These are phyloP conservation scores for Plasmodium vivax DNA, from an alignment of 169 alveolate species.

Conservation along the genomic window DNA sequence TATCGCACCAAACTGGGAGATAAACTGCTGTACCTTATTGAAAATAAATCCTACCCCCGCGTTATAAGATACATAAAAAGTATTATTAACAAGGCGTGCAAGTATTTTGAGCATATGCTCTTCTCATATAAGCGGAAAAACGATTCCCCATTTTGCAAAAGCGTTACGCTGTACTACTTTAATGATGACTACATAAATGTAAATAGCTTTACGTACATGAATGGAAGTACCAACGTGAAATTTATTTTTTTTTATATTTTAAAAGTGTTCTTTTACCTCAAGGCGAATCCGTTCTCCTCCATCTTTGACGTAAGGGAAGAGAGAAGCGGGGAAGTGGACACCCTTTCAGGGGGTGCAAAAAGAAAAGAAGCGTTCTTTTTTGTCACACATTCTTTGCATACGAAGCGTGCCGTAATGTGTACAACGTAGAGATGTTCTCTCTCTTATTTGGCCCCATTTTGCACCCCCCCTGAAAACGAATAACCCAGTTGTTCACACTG, in stretches of 20 bases:
- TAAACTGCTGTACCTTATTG: conserved; percentile 17
- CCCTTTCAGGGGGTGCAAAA: neutral
- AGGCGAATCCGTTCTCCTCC: conserved; percentile 55
- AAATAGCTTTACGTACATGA: conserved; percentile 55
- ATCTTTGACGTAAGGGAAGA: conserved; percentile 62
- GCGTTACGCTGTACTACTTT: conserved; percentile 21
- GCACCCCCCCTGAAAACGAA: neutral
- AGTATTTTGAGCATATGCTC: conserved; percentile 22
- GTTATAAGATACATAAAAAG: conserved; percentile 56
- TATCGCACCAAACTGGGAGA: conserved; percentile 29
- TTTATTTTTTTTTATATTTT: conserved; percentile 61
- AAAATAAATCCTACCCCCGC: conserved; percentile 26
- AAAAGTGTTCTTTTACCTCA: conserved; percentile 43
- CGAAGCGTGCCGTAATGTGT: neutral
- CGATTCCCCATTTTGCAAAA: neutral
- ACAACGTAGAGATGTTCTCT: neutral
- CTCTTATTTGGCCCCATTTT: neutral
- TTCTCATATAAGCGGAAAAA: conserved; percentile 23
- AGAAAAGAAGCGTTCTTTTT: neutral
- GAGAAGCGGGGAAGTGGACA: neutral
- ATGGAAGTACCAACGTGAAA: conserved; percentile 46
- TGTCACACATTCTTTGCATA: neutral
- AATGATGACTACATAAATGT: conserved; percentile 36
- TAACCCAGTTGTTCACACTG: neutral
- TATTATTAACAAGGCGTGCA: conserved; percentile 44